Conservation (phyloP, 208 protist genomes). For the Strigomonas galati region DNA sequence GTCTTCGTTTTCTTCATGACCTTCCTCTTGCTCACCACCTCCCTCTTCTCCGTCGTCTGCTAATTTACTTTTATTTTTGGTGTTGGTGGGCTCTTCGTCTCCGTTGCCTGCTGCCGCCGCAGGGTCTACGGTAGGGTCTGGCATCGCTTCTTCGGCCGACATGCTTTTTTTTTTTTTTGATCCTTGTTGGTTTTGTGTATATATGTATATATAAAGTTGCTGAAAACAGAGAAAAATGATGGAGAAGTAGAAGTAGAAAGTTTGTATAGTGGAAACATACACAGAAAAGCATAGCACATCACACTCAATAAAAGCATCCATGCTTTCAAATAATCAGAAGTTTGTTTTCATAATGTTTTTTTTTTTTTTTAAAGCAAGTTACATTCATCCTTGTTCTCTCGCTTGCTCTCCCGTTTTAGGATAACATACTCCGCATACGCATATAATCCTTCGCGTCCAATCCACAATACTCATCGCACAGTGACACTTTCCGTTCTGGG, state of each 20-base stretch:
- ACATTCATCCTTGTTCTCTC: neutral
- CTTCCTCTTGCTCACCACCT: neutral
- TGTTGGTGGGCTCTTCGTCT: neutral
- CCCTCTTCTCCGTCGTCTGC: neutral
- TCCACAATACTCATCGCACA: no score
- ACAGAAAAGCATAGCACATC: neutral
- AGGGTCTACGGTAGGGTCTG: neutral
- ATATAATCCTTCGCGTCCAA: no score
- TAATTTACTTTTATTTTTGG: neutral
- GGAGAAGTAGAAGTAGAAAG: neutral
- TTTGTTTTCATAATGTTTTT: conserved; percentile 1
- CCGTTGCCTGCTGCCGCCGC: neutral
- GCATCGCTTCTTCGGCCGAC: neutral
- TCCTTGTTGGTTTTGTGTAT: conserved; percentile 8
- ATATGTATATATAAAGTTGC: neutral
- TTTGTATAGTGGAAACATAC: conserved; percentile 6
- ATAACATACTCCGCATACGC: no score
- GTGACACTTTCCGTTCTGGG: no score
- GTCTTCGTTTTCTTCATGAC: neutral
- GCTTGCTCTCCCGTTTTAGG: no score
- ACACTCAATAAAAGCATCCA: neutral
- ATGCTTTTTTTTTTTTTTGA: neutral
- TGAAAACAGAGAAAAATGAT: neutral
- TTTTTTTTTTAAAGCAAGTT: conserved; percentile 2
- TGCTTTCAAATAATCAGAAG: conserved; percentile 9